Evolutionary conservation across 257 asterid species (phyloP).

Genomic region (Salvia miltiorrhiza): DNA sequence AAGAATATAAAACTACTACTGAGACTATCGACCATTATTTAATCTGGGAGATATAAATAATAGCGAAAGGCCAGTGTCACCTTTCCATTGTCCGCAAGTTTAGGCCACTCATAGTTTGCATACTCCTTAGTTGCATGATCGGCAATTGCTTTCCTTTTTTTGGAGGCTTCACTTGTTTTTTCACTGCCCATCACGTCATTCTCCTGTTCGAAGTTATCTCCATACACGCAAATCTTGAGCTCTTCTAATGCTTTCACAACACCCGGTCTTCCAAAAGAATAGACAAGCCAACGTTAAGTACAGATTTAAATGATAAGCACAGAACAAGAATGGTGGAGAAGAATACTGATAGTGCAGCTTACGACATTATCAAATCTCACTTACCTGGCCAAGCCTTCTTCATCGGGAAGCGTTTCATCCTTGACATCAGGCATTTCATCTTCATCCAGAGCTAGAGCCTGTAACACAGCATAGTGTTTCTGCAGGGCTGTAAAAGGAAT

Average conservation of each 20-base stretch:
- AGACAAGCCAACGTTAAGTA: not conserved
- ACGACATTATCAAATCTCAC: not conserved
- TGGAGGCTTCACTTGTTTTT: slow-evolving; percentile 57
- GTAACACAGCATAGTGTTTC: slow-evolving; percentile 90
- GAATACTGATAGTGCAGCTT: not conserved
- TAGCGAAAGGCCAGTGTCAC: too few species aligned
- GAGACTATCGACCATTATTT: not conserved
- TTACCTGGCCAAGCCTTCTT: slow-evolving; percentile 92
- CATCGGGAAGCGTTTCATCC: slow-evolving; percentile 97
- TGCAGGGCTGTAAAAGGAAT: slow-evolving; percentile 67
- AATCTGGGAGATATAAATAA: too few species aligned
- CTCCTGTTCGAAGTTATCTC: slow-evolving; percentile 65
- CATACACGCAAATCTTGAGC: slow-evolving; percentile 74
- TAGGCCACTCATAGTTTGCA: slow-evolving; percentile 63
- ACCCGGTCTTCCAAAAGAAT: slow-evolving; percentile 56
- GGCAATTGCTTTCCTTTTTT: slow-evolving; percentile 70
- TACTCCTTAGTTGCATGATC: slow-evolving; percentile 63
- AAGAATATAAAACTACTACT: not conserved
- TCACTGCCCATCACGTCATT: slow-evolving; percentile 30
- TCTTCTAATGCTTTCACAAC: slow-evolving; percentile 83
- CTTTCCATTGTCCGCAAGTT: slow-evolving; percentile 91
- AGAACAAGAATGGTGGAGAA: not conserved
- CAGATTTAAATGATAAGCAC: slow-evolving; percentile 1
- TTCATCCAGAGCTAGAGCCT: slow-evolving; percentile 94
- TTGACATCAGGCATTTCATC: slow-evolving; percentile 90